Evolutionary conservation across 345 rosid species (phyloP), one percentile per base, ranked within the genome.

Genomic region (Nephelium lappaceum): DNA sequence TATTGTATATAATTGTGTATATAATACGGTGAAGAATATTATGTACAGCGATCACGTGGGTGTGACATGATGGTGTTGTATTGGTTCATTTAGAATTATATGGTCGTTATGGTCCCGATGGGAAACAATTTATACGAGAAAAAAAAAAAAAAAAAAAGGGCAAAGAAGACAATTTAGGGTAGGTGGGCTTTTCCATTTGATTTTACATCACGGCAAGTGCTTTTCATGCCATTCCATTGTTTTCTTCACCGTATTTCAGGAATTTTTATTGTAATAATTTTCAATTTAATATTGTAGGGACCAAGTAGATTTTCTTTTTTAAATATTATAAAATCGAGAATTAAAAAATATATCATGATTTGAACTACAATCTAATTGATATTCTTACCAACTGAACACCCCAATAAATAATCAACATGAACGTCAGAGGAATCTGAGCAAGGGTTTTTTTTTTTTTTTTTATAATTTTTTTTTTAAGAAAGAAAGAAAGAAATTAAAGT

Each of bases 201-300:
- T 73, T 82, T 65, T 36, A 4, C 66, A 62, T 82, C 74, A 74
- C 71, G 78, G 38, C 71, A 77, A 47, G 81, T 77, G 75, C 71
- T 65, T 67, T 77, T 77, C 73, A 70, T 18, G 27, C 18, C 39
- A 77, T 51, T 25, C 76, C 80, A 77, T 80, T 80, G 86, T 67
- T 79, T 80, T 84, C 77, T 84, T 76, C 86, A 62, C 84, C 86
- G 77, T 83, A 77, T 80, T 73, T 66, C 72, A 58, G 79, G 81
- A 79, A 51, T 78, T 77, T 43, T 25, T 78, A 36, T 12, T 72
- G 9, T n/a, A n/a, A 18, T 25, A 18, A 31, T 18, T 16, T 27
- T 18, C 21, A 18, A 51, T 18, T 71, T 51, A 51, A 18, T 71
- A 71, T 51, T 45, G 16, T 69, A 5, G 61, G 38, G 67, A 62